Evolutionary conservation across 805 yeast genomes (phyloP), one percentile per base, ranked within the genome.

Genomic region (Sugiyamaella mastotermitis): DNA sequence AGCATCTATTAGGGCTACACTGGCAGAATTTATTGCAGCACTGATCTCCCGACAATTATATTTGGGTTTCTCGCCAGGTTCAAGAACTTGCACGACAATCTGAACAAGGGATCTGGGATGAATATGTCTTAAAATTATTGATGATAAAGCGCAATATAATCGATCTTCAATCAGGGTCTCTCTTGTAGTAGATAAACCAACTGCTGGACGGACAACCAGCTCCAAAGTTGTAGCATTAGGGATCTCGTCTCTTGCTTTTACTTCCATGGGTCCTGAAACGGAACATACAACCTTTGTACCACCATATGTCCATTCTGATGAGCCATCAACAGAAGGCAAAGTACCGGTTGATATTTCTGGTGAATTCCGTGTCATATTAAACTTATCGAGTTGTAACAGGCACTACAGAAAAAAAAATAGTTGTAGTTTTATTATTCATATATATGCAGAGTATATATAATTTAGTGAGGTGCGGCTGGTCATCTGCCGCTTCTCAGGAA

Each of bases 211-310:
- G 2, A 88, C 78, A 15, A 76, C 72, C 5, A 92, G 71, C 57
- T 87, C 96, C 13, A 92, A 57, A 13, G 84, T 78, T 11, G 90
- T 80, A 31, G 70, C 66, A 11, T 83, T 79, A 8, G 97, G 95
- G 23, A 79, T 59, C 56, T 90, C 97, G 55, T 87, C 95, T 49
- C 90, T 73, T 10, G 76, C 61, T 56, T 80, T 81, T 8, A 85
- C 79, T 52, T 90, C 97, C 21, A 90, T 72, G 0, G 98, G 98
- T 0, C 98, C 98, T 1, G 88, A 73, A 1, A 90, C 88, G 0
- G 95, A 78, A 30, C 80, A 76, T 2, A 88, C 61, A 2, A 83
- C 78, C 40, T 72, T 72, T 1, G 82, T 74, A 13, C 58, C 57
- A 1, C 72, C 75, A n/a, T 62, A 56, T 11, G 61, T 55, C 40